Evolutionary conservation across 106 monocot genomes (phyloP).

Genomic region (Alisma plantagoaquatica): DNA sequence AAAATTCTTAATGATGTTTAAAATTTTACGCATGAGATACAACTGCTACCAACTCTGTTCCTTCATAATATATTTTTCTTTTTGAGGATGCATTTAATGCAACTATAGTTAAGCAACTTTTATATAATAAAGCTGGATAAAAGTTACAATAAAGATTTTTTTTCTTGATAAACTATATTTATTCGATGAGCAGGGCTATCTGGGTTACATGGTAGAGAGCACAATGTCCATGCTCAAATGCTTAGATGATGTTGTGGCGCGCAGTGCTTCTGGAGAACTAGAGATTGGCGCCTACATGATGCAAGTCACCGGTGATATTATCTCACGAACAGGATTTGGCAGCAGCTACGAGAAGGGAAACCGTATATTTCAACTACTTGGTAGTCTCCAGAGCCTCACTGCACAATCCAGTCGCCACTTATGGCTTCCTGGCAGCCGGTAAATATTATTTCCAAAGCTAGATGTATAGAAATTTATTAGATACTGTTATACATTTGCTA

Average conservation of each 20-base stretch:
- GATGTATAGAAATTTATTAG: no score
- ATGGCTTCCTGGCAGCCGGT: slow-evolving; percentile 90
- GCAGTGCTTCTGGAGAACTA: slow-evolving; percentile 25
- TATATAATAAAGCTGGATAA: no score
- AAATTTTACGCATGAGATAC: no score
- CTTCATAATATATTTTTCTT: no score
- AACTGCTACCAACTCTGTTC: no score
- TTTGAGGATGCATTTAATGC: no score
- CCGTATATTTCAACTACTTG: slow-evolving; percentile 53
- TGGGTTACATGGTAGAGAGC: slow-evolving; percentile 85
- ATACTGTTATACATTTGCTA: no score
- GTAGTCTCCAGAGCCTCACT: slow-evolving; percentile 56
- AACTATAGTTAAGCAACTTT: no score
- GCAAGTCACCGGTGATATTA: slow-evolving; percentile 65
- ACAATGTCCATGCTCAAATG: slow-evolving; percentile 36
- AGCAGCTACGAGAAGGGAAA: slow-evolving; percentile 78
- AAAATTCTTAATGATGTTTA: no score
- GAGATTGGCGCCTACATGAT: slow-evolving; percentile 80
- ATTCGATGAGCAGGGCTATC: slow-evolving; percentile 63
- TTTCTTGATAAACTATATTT: no score
- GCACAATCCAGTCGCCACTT: slow-evolving; percentile 71
- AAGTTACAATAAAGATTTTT: no score
- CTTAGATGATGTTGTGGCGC: slow-evolving; percentile 28
- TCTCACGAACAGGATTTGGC: slow-evolving; percentile 66
- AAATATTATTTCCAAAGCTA: no score